Conservation (phyloP, 805 yeast genomes). For the Wickerhamiella qilinensis region DNA sequence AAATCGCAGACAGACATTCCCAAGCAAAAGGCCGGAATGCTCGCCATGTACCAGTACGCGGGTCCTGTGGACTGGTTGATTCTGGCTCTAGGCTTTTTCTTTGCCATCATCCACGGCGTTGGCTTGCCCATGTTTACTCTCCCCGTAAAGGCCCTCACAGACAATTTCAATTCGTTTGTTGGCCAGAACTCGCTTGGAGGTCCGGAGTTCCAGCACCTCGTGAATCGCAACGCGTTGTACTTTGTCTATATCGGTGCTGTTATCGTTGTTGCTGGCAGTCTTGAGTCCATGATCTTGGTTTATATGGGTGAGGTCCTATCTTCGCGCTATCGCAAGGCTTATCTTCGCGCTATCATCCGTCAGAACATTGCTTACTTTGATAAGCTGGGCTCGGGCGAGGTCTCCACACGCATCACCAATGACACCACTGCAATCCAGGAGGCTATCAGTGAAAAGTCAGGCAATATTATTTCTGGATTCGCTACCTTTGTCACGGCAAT, state of each 20-base stretch:
- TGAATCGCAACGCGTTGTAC: constrained; percentile 24
- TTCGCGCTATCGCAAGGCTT: constrained; percentile 21
- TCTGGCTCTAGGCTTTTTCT: constrained; percentile 15
- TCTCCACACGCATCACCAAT: constrained; percentile 23
- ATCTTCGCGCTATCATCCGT: constrained; percentile 19
- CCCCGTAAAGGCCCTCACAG: too few relatives aligned
- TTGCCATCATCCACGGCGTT: constrained; percentile 21
- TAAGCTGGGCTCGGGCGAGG: constrained; percentile 24
- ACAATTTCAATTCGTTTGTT: too few relatives aligned
- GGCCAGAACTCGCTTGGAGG: too few relatives aligned
- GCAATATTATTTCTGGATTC: constrained; percentile 19
- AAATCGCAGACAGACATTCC: constrained; percentile 19
- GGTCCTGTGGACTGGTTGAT: constrained; percentile 16
- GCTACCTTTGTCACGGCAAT: constrained; percentile 22
- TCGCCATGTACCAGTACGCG: constrained; percentile 23
- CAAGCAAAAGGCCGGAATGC: constrained; percentile 13
- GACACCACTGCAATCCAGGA: constrained; percentile 24
- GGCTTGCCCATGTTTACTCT: constrained; percentile 25
- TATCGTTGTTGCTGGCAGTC: constrained; percentile 12
- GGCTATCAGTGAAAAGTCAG: constrained; percentile 23
- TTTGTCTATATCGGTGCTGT: constrained; percentile 25
- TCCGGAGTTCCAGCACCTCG: constrained; percentile 21
- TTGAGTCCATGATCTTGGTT: constrained; percentile 20
- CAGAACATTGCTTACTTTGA: constrained; percentile 26
- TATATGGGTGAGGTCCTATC: constrained; percentile 25